Conservation (phyloP, 306 rosid genomes). For the Vigna reflexopilosa region DNA sequence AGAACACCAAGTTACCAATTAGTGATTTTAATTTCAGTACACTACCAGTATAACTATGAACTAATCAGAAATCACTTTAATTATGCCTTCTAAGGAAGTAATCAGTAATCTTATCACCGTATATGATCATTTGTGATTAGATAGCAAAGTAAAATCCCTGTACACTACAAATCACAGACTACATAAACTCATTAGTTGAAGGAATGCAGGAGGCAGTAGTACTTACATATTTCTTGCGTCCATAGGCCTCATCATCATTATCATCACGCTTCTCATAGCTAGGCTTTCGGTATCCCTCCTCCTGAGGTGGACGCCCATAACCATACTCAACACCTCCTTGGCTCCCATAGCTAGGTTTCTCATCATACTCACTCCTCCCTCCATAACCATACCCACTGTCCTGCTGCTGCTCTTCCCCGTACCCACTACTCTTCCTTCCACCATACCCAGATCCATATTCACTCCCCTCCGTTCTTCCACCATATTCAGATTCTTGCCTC, state of each 20-base stretch:
- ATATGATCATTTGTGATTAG: neutral
- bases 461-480: neutral
- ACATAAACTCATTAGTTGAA: neutral
- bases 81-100: neutral
- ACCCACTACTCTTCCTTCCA: slow-evolving; percentile 9
- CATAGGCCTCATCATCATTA: slow-evolving; percentile 59
- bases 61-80: neutral
- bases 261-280: slow-evolving; percentile 54
- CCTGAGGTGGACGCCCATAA: neutral
- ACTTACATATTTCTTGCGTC: slow-evolving; percentile 87
- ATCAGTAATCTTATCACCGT: neutral
- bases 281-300: slow-evolving; percentile 36
- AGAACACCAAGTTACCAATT: neutral
- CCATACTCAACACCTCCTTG: slow-evolving; percentile 27
- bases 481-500: neutral
- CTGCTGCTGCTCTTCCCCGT: slow-evolving; percentile 30
- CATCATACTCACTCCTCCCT: slow-evolving; percentile 41
- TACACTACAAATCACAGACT: neutral
- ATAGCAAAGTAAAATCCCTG: neutral
- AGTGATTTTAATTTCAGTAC: no score
- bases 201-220: neutral
- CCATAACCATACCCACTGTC: slow-evolving; percentile 34
- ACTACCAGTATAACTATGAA: neutral
- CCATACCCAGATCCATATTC: slow-evolving; percentile 6
- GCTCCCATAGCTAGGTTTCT: slow-evolving; percentile 49